Evolutionary conservation across 2,329 filamentous ascomycete species (phyloP), one percentile per base, ranked within the genome.

Genomic region (Intubia oerlemansii): DNA sequence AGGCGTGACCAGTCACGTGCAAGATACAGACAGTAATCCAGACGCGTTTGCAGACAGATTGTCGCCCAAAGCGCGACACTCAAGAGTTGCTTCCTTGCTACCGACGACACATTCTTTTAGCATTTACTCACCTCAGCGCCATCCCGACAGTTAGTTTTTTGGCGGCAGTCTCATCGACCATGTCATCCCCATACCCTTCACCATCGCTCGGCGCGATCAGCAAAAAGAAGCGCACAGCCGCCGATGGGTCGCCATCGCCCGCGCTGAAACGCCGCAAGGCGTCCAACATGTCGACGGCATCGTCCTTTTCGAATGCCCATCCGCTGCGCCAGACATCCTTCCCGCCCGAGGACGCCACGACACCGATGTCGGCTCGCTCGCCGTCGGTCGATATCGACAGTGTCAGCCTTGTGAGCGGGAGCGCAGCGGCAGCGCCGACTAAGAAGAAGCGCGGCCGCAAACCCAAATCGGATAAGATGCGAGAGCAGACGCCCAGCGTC

Each of bases 241-340:
- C 62, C 28, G 59, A 62, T 30, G 52, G 57, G 8, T 56, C 56
- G 20, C 52, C n/a, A n/a, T n/a, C 50, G 3, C 57, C 53, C 0
- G 46, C 53, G 11, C 48, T 56, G 26, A 80, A 80, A 45, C 70
- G 73, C 26, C 72, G 77, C 43, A 84, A 84, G 44, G 60, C 70
- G 5, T 80, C 73, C 10, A 62, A 50, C 36, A 54, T 69, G 37
- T 70, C 70, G 4, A 53, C 59, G 16, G 49, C 59, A 7, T 66
- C 65, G 6, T 42, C 65, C 7, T 42, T 45, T 10, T 32, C 26
- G 39, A 63, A 65, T 2, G 56, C 63, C 0, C 75, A 80, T 38
- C 75, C 74, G 2, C 64, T 88, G 2, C 75, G 79, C 22, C 76
- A 82, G 43, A 84, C 80, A 5, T 81, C 77, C 0, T 88, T 82